A percentile compares a stretch with the other conserved stretches of the same genome.
Evolutionary conservation across 306 rosid genomes (phyloP).

Genomic region (Echinosophora koreensis): DNA sequence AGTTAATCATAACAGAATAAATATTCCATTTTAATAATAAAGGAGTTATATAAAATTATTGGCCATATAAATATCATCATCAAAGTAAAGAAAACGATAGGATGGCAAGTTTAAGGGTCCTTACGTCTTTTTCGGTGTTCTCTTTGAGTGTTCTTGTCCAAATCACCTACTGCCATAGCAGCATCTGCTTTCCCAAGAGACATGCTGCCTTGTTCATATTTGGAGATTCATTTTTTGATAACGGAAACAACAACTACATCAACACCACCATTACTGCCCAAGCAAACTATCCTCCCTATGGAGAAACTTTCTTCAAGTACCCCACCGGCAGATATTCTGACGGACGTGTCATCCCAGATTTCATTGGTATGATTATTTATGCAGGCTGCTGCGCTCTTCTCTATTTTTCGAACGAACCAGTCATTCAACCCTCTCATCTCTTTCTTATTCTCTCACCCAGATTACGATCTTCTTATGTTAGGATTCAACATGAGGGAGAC

Average conservation of each 20-base stretch:
- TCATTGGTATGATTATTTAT: constrained; percentile 41
- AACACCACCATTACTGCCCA: constrained; percentile 28
- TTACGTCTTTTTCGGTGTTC: background rate
- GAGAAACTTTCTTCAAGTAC: constrained; percentile 51
- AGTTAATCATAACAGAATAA: no score
- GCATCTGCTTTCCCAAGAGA: constrained; percentile 19
- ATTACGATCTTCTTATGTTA: no score
- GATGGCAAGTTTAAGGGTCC: background rate
- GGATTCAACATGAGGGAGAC: no score
- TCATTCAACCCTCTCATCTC: no score
- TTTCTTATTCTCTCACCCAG: no score
- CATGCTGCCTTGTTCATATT: constrained; percentile 53
- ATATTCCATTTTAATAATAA: no score
- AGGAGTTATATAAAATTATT: no score
- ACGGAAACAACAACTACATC: constrained; percentile 64
- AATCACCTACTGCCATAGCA: background rate
- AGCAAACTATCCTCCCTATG: constrained; percentile 54
- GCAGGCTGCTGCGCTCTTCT: no score
- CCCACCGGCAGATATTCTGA: constrained; percentile 57
- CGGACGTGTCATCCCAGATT: constrained; percentile 56
- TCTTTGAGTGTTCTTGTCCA: background rate
- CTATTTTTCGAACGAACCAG: no score
- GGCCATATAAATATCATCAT: no score
- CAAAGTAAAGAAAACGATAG: background rate
- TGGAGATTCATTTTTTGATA: constrained; percentile 69